Percentiles rank a stretch among this genome's conserved stretches.
phyloP scores from a whole-genome alignment of 805 yeast species.

The Zygosaccharomyces kombuchaensis region DNA sequence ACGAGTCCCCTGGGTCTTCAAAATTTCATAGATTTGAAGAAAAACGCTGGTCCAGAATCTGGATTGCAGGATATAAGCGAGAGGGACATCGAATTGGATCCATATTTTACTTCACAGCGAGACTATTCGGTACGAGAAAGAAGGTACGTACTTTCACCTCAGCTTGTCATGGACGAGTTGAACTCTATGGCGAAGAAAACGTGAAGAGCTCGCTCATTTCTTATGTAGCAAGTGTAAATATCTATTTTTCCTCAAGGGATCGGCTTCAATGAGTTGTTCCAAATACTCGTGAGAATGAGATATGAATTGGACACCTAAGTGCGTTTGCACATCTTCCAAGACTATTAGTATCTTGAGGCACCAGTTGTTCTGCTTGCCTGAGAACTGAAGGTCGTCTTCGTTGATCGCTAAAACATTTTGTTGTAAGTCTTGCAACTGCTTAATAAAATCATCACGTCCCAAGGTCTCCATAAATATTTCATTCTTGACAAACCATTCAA shows the following conservation, averaged over 20 bases:
- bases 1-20: conserved; percentile 27
- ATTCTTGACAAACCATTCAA: conserved; percentile 65
- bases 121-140: conserved; percentile 41
- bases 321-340: conserved; percentile 37
- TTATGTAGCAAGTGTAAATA: conserved; percentile 42
- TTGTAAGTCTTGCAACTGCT: conserved; percentile 45
- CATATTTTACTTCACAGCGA: conserved; percentile 39
- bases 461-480: conserved; percentile 30
- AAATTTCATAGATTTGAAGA: conserved; percentile 41
- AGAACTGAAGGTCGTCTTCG: conserved; percentile 67
- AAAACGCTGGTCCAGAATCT: conserved; percentile 39
- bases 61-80: conserved; percentile 30
- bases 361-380: conserved; percentile 63
- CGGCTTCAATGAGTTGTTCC: conserved; percentile 45
- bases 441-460: conserved; percentile 30
- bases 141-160: conserved; percentile 45
- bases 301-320: conserved; percentile 33
- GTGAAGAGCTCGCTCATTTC: conserved; percentile 1
- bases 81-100: conserved; percentile 40
- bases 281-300: conserved; percentile 31
- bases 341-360: conserved; percentile 62
- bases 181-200: background rate
- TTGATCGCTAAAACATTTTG: conserved; percentile 56
- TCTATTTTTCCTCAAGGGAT: conserved; percentile 61
- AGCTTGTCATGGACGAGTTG: conserved; percentile 20